These are phyloP conservation scores for Thermoascus crustaceus DNA, from an alignment of 2,329 filamentous ascomycete genomes.

Conservation along the genomic window DNA sequence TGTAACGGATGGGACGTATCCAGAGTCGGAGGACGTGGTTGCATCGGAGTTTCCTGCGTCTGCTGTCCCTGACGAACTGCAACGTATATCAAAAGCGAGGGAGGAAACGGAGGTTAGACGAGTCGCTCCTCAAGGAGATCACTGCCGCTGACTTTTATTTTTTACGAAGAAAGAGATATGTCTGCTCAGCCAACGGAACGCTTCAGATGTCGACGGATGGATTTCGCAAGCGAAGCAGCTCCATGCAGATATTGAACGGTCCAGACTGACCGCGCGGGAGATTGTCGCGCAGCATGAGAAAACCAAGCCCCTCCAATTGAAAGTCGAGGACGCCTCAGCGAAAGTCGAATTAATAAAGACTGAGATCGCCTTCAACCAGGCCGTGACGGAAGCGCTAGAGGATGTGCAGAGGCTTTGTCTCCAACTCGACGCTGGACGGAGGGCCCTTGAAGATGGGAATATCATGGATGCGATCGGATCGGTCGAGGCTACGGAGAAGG, in stretches of 20 bases:
- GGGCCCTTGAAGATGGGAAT: constrained; percentile 37
- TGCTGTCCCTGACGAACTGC: constrained; percentile 43
- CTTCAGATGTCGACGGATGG: constrained; percentile 77
- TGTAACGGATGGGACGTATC: constrained; percentile 49
- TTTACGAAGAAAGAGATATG: constrained; percentile 59
- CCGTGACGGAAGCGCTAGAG: constrained; percentile 43
- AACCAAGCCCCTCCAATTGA: constrained; percentile 54
- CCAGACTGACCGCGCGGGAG: constrained; percentile 68
- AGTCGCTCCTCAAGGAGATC: background rate
- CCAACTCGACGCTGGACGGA: constrained; percentile 40
- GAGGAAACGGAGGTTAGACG: constrained; percentile 45
- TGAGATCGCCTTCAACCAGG: constrained; percentile 53
- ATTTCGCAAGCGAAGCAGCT: constrained; percentile 74
- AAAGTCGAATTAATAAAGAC: constrained; percentile 50
- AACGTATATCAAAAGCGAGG: constrained; percentile 44
- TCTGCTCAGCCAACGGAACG: constrained; percentile 65
- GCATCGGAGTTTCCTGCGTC: constrained; percentile 44
- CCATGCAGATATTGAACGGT: constrained; percentile 75
- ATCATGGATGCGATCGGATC: constrained; percentile 41
- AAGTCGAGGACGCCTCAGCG: constrained; percentile 53
- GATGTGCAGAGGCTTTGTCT: constrained; percentile 44
- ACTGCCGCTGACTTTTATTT: background rate
- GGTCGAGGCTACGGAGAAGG: constrained; percentile 37
- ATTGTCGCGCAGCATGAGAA: constrained; percentile 71
- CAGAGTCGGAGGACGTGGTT: constrained; percentile 48